Conservation (phyloP, 2,329 filamentous ascomycete genomes). For the Didymella exigua region DNA sequence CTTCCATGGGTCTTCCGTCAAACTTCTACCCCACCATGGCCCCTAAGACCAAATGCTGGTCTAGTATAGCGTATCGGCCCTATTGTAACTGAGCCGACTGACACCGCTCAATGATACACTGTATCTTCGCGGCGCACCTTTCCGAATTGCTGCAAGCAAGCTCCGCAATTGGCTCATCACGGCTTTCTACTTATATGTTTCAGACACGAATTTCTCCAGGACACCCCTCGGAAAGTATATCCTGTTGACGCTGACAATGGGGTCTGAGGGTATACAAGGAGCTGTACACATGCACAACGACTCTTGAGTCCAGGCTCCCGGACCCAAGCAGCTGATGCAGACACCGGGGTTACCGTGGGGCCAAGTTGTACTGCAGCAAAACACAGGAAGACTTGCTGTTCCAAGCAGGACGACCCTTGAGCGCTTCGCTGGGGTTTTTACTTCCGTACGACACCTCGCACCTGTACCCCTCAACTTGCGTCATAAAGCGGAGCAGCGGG, state of each 20-base stretch:
- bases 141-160: slow-evolving; percentile 19
- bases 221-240: background rate
- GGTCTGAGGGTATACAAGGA: background rate
- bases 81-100: slow-evolving; percentile 25
- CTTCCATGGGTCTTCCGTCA: slow-evolving; percentile 16
- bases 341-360: background rate
- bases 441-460: slow-evolving; percentile 4
- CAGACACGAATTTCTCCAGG: background rate
- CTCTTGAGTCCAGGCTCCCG: slow-evolving; percentile 8
- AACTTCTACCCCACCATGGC: slow-evolving; percentile 23
- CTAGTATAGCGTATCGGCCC: slow-evolving; percentile 30
- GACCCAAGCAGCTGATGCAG: slow-evolving; percentile 4
- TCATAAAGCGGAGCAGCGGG: slow-evolving; percentile 19
- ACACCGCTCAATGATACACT: slow-evolving; percentile 31
- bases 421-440: slow-evolving; percentile 11
- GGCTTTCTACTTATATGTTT: background rate
- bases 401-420: slow-evolving; percentile 5
- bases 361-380: slow-evolving; percentile 3
- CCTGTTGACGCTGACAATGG: background rate
- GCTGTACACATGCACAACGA: slow-evolving; percentile 2
- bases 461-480: slow-evolving; percentile 27
- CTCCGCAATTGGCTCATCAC: slow-evolving; percentile 8
- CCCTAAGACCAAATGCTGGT: slow-evolving; percentile 19
- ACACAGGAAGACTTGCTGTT: background rate
- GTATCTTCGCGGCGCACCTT: slow-evolving; percentile 14